Percentiles rank a stretch among this genome's conserved stretches.
Conservation (phyloP, 1,284 basidiomycete species). For the Neotropicomus parvogracilis region DNA sequence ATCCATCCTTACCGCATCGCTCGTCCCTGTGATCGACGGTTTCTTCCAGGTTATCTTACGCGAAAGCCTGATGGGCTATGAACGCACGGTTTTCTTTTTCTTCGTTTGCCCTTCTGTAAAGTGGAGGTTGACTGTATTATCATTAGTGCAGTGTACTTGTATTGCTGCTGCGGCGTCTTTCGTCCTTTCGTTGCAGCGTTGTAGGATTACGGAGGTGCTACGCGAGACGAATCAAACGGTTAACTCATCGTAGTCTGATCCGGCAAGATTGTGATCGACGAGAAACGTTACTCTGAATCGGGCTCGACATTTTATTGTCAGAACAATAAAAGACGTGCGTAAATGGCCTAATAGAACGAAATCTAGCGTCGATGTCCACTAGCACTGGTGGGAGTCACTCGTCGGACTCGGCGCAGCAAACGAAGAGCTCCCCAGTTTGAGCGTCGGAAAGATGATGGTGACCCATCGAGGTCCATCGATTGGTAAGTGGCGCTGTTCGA, state of each 20-base stretch:
- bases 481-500: background rate
- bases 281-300: too few species aligned
- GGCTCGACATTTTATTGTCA: too few species aligned
- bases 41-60: background rate
- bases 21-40: conserved; percentile 11
- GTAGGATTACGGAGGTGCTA: background rate
- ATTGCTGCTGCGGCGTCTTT: too few species aligned
- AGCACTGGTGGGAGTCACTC: too few species aligned
- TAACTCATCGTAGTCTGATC: too few species aligned
- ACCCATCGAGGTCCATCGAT: background rate
- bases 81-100: background rate
- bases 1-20: conserved; percentile 53
- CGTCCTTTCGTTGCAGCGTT: background rate
- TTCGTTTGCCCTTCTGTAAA: background rate
- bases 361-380: background rate
- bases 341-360: too few species aligned
- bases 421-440: too few species aligned
- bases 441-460: too few species aligned
- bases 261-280: too few species aligned
- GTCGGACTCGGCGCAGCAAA: too few species aligned
- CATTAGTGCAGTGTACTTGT: background rate
- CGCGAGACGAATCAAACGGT: too few species aligned
- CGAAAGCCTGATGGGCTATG: background rate
- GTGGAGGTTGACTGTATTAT: background rate
- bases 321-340: too few species aligned